Conservation (phyloP, 176 grass and related monocot genomes). For the Musa beccarii region DNA sequence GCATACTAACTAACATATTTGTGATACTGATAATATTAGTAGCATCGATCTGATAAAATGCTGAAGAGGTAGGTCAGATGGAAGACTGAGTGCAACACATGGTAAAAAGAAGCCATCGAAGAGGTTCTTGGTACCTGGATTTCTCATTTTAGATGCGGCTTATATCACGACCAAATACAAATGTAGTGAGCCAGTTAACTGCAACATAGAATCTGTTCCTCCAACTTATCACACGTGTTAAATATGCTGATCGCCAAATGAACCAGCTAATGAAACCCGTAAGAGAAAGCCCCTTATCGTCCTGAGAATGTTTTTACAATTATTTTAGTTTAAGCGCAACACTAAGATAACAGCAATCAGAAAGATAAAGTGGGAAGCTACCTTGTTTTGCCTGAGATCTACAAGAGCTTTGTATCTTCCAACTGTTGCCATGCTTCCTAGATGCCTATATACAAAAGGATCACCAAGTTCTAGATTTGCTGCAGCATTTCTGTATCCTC, state of each 20-base stretch:
- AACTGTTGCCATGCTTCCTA: constrained; percentile 92
- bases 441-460: constrained; percentile 84
- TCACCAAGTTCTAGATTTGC: constrained; percentile 41
- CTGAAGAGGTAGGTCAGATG: too few relatives aligned
- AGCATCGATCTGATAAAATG: too few relatives aligned
- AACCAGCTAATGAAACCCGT: constrained; percentile 27
- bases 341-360: background rate
- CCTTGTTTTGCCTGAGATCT: constrained; percentile 92
- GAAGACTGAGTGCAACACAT: too few relatives aligned
- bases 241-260: constrained; percentile 24
- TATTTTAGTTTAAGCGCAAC: background rate
- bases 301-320: constrained; percentile 29
- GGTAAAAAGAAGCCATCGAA: too few relatives aligned
- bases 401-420: constrained; percentile 98
- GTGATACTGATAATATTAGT: too few relatives aligned
- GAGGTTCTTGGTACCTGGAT: background rate
- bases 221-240: constrained; percentile 25
- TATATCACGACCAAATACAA: constrained; percentile 83
- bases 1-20: too few relatives aligned
- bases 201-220: constrained; percentile 28
- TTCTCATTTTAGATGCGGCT: constrained; percentile 53
- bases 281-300: constrained; percentile 30
- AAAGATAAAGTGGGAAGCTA: constrained; percentile 7
- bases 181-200: constrained; percentile 91
- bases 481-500: constrained; percentile 56